These are phyloP conservation scores for Chlamydomonas reinhardtii DNA, from an alignment of 163 green algal species.

Conservation along the genomic window DNA sequence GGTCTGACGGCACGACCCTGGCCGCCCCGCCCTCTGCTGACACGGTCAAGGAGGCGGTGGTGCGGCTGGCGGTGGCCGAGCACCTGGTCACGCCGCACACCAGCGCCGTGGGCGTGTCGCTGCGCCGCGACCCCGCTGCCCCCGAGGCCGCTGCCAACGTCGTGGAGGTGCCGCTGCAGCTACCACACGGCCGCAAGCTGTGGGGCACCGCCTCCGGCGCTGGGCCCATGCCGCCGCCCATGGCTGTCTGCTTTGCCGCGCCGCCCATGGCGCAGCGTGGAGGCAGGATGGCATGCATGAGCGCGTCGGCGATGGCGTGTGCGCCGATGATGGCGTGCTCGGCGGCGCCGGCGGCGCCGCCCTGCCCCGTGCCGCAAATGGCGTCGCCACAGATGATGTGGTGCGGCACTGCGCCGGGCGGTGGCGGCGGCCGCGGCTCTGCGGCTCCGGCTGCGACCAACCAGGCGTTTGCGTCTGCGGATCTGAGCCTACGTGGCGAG, in stretches of 20 bases:
- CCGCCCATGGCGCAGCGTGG: neutral
- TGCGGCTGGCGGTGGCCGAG: slow-evolving; percentile 30
- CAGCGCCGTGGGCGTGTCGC: slow-evolving; percentile 50
- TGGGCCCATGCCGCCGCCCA: neutral
- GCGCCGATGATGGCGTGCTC: neutral
- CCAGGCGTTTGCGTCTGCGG: neutral
- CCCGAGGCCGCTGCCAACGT: neutral
- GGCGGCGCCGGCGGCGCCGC: too few relatives aligned
- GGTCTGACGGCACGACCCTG: slow-evolving; percentile 3
- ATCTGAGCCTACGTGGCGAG: neutral
- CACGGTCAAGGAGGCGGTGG: slow-evolving; percentile 30
- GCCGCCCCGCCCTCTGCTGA: neutral
- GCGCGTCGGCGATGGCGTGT: neutral
- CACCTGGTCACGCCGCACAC: slow-evolving; percentile 55
- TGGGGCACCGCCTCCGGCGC: neutral
- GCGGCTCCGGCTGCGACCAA: too few relatives aligned
- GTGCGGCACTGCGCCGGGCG: neutral
- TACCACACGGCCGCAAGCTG: neutral
- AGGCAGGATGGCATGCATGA: neutral
- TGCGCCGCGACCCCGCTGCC: slow-evolving; percentile 35
- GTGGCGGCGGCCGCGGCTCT: neutral
- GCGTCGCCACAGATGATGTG: neutral
- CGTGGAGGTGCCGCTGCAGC: slow-evolving; percentile 48
- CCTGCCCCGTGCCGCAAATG: neutral
- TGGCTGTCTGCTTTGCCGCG: neutral